These are phyloP conservation scores for Leccinum arenicola DNA, from an alignment of 768 basidiomycete genomes.

Conservation along the genomic window DNA sequence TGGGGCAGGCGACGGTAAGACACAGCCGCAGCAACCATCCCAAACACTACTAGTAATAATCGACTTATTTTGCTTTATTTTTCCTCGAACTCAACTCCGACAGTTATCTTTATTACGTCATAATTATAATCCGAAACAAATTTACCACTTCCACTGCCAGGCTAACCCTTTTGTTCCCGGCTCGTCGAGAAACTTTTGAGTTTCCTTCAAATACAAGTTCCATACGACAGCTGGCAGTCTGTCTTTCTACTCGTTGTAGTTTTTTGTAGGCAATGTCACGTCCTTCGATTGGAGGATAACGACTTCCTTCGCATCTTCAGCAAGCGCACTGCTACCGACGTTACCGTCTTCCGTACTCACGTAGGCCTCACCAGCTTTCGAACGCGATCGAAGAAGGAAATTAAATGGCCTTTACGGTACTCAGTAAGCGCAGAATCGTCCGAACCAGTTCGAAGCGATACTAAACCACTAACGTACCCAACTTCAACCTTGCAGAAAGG, in stretches of 20 bases:
- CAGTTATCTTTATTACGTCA: background rate
- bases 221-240: too few species aligned
- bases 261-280: background rate
- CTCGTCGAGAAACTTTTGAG: background rate
- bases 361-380: background rate
- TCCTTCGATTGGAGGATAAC: background rate
- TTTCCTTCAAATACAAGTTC: too few species aligned
- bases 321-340: background rate
- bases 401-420: background rate
- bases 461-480: background rate
- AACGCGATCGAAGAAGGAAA: background rate
- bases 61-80: constrained; percentile 22
- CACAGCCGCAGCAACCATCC: constrained; percentile 12
- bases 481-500: background rate
- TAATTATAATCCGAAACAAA: background rate
- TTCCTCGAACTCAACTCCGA: constrained; percentile 24
- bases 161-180: too few species aligned
- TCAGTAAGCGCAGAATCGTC: background rate
- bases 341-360: background rate
- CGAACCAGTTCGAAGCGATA: background rate
- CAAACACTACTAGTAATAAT: background rate
- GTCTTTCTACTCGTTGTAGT: too few species aligned
- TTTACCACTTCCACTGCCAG: too few species aligned
- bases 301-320: background rate
- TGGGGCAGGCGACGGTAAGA: constrained; percentile 10